Base-by-base conservation (phyloP, 2,329 filamentous ascomycete genomes). In the Paracorniculantispora psalliotae region DNA sequence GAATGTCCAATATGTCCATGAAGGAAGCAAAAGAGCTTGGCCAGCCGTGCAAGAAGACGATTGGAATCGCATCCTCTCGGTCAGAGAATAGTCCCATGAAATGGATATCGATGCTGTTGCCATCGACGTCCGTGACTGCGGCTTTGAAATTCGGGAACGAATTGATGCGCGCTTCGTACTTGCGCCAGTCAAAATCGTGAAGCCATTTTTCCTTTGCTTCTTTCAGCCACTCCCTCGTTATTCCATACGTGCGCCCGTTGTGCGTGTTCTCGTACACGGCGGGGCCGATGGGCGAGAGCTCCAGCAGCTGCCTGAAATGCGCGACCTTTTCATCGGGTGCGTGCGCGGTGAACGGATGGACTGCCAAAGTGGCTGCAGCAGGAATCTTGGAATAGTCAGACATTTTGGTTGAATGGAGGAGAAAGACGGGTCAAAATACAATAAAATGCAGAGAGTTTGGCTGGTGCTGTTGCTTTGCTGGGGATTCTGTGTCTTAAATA, bases 21-120 rank as follows among this genome's bases (percentile, higher is more conserved):
- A 85, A 86, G 61, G 86, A 84, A 0, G 81, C 66, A 60, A 84
- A 81, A 1, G 72, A 77, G 61, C 73, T 71, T 1, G 81, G 81
- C 81, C 81, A 85, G 48, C 82, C 83, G 61, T 85, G 81, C n/a
- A 81, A 65, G 12, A 82, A 71, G 2, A 77, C 63, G 10, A 85
- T 63, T 0, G 83, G 82, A 1, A 79, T 72, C 0, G 82, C 83
- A 61, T 79, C 73, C 1, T 68, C 44, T 19, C 75, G 77, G 41
- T 73, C 63, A 0, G 82, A 84, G 67, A 85, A 85, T 0, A 85
- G 70, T 0, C 76, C 82, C 1, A 75, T 67, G 64, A 85, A 85
- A 64, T 85, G 81, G 43, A 85, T 71, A 4, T 73, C 67, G 58
- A 77, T 72, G 1, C 63, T 65, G 12, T 66, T 63, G 9, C 63